These are phyloP conservation scores for Globisporangium polare DNA, from an alignment of 352 stramenopile species.

Conservation along the genomic window DNA sequence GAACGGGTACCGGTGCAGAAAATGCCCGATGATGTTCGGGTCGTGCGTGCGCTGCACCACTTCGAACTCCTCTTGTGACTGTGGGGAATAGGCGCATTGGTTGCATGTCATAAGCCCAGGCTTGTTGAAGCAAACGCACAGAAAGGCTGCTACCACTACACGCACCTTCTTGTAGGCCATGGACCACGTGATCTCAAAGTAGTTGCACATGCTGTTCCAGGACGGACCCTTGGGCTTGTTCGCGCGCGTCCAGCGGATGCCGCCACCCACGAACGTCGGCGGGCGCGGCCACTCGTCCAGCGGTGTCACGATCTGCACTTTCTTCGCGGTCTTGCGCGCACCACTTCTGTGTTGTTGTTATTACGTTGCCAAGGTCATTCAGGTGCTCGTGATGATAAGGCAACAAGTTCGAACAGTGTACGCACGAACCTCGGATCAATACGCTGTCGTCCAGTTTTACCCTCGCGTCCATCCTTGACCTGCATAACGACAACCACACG, in stretches of 20 bases:
- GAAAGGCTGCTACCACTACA: not conserved
- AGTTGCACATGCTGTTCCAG: conserved; percentile 72
- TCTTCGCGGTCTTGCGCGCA: conserved; percentile 62
- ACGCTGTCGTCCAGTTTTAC: conserved; percentile 34
- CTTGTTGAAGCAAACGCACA: not conserved
- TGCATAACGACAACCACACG: conserved; percentile 14
- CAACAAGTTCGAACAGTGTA: not conserved
- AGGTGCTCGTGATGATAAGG: not conserved
- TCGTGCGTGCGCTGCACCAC: conserved; percentile 80
- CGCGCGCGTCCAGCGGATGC: conserved; percentile 80
- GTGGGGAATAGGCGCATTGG: too few species aligned
- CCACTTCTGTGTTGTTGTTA: conserved; percentile 29
- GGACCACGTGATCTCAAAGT: conserved; percentile 85
- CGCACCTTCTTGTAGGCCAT: conserved; percentile 85
- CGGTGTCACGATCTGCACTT: conserved; percentile 69
- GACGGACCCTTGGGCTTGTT: conserved; percentile 62
- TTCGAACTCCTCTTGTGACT: conserved; percentile 82
- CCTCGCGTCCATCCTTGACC: conserved; percentile 63
- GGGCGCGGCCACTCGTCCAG: conserved; percentile 83
- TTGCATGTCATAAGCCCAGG: too few species aligned
- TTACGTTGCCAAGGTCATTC: not conserved
- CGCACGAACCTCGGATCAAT: conserved; percentile 46
- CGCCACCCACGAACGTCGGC: conserved; percentile 80
- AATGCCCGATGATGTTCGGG: conserved; percentile 76
- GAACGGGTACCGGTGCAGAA: conserved; percentile 80